A percentile compares a stretch with the other conserved stretches of the same genome.
Evolutionary conservation across 176 grass and related monocot species (phyloP).

Genomic region (Zea luxurians): DNA sequence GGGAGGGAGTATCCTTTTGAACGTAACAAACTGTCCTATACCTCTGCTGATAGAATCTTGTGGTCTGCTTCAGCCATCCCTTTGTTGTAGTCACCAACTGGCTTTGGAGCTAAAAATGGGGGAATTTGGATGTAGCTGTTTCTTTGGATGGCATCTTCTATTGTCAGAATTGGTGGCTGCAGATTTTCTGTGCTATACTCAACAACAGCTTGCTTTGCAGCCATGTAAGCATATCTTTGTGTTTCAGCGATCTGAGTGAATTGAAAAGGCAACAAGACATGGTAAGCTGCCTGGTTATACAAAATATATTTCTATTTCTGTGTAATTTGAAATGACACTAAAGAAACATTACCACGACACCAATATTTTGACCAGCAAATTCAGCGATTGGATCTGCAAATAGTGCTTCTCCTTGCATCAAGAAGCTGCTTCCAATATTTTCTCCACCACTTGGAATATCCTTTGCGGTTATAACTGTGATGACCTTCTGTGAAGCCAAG

Average conservation of each 20-base stretch:
- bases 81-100: slow-evolving; percentile 65
- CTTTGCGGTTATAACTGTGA: slow-evolving; percentile 58
- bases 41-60: slow-evolving; percentile 75
- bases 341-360: slow-evolving; percentile 66
- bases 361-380: slow-evolving; percentile 78
- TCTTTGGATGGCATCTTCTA: slow-evolving; percentile 68
- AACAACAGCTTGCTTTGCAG: slow-evolving; percentile 64
- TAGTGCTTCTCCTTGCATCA: slow-evolving; percentile 54
- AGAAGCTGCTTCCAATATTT: slow-evolving; percentile 51
- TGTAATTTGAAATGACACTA: slow-evolving; percentile 13
- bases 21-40: slow-evolving; percentile 10
- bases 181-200: slow-evolving; percentile 69
- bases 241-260: slow-evolving; percentile 70
- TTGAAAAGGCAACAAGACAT: slow-evolving; percentile 5
- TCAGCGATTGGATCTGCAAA: slow-evolving; percentile 63
- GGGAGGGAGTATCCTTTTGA: neutral
- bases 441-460: slow-evolving; percentile 72
- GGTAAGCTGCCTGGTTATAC: slow-evolving; percentile 5
- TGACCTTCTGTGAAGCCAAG: slow-evolving; percentile 65
- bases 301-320: neutral
- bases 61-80: slow-evolving; percentile 93
- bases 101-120: slow-evolving; percentile 50
- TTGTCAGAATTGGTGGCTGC: slow-evolving; percentile 69
- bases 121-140: slow-evolving; percentile 58
- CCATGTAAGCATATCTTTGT: slow-evolving; percentile 78